A percentile compares a stretch with the other conserved stretches of the same genome.
Conservation (phyloP, 805 yeast genomes). For the Starmerella ratchasimensis region DNA sequence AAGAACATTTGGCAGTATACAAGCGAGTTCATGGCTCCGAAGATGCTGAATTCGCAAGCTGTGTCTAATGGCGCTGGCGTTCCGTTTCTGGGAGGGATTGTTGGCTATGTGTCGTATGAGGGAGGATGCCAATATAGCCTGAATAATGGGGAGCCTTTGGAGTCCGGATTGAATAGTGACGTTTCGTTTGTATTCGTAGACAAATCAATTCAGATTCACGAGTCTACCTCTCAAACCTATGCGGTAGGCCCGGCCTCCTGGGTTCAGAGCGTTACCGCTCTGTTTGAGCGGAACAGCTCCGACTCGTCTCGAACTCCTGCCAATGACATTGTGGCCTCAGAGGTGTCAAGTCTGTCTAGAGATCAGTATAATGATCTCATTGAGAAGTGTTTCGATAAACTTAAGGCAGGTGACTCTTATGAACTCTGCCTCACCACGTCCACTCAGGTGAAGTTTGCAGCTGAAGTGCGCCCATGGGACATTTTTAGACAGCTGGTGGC, state of each 20-base stretch:
- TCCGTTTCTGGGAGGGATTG: slow-evolving; percentile 83
- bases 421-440: slow-evolving; percentile 82
- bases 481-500: slow-evolving; percentile 58
- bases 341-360: background rate
- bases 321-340: background rate
- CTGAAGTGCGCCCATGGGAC: slow-evolving; percentile 40
- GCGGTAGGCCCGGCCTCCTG: slow-evolving; percentile 13
- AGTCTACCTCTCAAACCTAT: slow-evolving; percentile 1
- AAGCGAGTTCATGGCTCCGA: slow-evolving; percentile 17
- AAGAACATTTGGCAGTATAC: slow-evolving; percentile 10
- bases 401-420: slow-evolving; percentile 77
- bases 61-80: slow-evolving; percentile 24
- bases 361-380: slow-evolving; percentile 43
- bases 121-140: slow-evolving; percentile 33
- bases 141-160: background rate
- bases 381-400: slow-evolving; percentile 46
- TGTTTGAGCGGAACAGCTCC: background rate
- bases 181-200: slow-evolving; percentile 18
- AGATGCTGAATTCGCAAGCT: slow-evolving; percentile 20
- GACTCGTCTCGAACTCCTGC: background rate
- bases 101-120: slow-evolving; percentile 81
- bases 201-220: slow-evolving; percentile 13
- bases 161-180: slow-evolving; percentile 17
- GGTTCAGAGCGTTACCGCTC: background rate
- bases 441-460: slow-evolving; percentile 44